Base-by-base conservation (phyloP, 768 basidiomycete species). In the Plicaturopsis crispa region DNA sequence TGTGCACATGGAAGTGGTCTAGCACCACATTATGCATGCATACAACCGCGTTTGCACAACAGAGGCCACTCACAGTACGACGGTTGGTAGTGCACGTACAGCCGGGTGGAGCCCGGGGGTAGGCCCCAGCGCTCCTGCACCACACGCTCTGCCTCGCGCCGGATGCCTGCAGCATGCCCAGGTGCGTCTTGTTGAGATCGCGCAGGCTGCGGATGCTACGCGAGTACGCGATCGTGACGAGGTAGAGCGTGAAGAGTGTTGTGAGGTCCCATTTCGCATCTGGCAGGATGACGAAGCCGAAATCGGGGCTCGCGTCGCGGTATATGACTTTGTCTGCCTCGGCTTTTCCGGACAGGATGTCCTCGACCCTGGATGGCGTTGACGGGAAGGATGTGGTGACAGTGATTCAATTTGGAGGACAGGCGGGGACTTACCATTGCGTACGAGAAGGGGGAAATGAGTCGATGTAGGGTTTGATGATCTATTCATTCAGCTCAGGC, bases 211-310 rank as follows among this genome's bases (percentile, higher is more conserved):
- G 69, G 16, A 98, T 74, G 4, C 63, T 51, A 1, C 70, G 55
- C 39, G 81, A 75, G 23, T 75, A 72, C 0, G 71, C 74, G 41
- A 99, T 72, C 1, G 84, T 88, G 26, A 91, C 66, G 41, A 98
- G 79, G 57, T 99, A 98, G 37, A 99, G 67, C 1, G 87, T 74
- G 0, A 74, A 60, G n/a, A 85, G 47, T 0, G 78, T 85, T 17
- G 65, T 72, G 20, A 79, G 70, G 54, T 98, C 91, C 94, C 94
- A 98, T 64, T 97, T 98, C 78, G 96, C 84, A 60, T 99, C 94
- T 0, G 94, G 94, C 0, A 96, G 61, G 39, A 99, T 79, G 26
- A 94, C 47, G n/a, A n/a, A n/a, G n/a, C n/a, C n/a, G 51, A 85
- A 96, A 21, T 73, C 75, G 3, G 42, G 47, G 4, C 72, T 66